Evolutionary conservation across 2,329 filamentous ascomycete genomes (phyloP), one percentile per base, ranked within the genome.

Genomic region (Arthrobotrys entomopaga): DNA sequence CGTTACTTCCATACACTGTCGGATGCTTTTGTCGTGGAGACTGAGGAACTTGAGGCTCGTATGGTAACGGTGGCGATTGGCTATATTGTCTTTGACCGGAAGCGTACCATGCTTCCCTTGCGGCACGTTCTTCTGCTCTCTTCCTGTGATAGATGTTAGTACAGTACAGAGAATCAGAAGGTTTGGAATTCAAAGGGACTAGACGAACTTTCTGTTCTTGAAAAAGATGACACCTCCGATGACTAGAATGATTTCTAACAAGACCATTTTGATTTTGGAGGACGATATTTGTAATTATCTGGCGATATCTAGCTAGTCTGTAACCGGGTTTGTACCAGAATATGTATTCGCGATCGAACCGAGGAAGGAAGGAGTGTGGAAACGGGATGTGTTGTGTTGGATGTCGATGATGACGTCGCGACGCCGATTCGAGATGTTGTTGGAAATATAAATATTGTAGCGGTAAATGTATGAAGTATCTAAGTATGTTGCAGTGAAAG

Each of bases 121-220:
- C 60, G 26, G 48, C 56, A 10, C 50, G 54, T 57, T 73, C 69
- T 20, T 48, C 54, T 43, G n/a, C 65, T 53, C 61, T 19, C 61
- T 73, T 73, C 26, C 69, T 73, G n/a, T 46, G 26, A 42, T n/a
- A 22, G 43, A n/a, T 26, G 24, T 13, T 43, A 46, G 6, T 7
- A 13, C 16, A 46, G 42, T 13, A 13, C 8, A 6, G 42, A 10
- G 13, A 46, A 46, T 19, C 1, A 1, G 11, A 46, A 13, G 42
- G 2, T 10, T 6, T 6, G 42, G 29, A 34, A 34, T 7, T 3
- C 29, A 1, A 34, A 16, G 20, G 16, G 13, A 24, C 7, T 34
- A 22, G 16, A 59, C 70, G 6, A 15, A 74, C 70, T 67, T 74
- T 67, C 70, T 66, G 52, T 66, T 61, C 52, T 67, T 74, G 52